Conservation (phyloP, 768 basidiomycete genomes). For the Rhodotorula taiwanensis region DNA sequence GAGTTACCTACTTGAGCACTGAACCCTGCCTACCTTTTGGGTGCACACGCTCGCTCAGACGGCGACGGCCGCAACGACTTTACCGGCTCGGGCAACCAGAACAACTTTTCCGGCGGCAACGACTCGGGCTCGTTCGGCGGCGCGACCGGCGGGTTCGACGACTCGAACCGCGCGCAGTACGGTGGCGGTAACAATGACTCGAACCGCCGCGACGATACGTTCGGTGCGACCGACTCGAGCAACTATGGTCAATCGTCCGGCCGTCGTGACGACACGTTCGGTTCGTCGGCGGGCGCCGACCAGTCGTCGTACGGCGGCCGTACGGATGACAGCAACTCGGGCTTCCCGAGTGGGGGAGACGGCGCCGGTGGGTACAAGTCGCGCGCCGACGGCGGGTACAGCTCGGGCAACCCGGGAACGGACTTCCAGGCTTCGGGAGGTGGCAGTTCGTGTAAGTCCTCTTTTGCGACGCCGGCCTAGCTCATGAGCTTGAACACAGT, state of each 20-base stretch:
- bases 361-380: neutral
- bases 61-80: neutral
- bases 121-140: conserved; percentile 3
- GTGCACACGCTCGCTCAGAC: neutral
- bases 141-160: conserved; percentile 1
- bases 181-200: neutral
- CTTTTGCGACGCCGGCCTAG: neutral
- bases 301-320: too few species aligned
- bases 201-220: neutral
- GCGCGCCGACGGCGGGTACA: neutral
- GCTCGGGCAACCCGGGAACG: neutral
- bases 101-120: neutral
- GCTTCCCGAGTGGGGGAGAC: too few species aligned
- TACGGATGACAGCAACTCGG: too few species aligned
- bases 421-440: conserved; percentile 3
- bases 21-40: neutral
- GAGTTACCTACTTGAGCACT: neutral
- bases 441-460: neutral
- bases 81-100: neutral
- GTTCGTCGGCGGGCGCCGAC: too few species aligned
- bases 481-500: too few species aligned
- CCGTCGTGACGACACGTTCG: neutral
- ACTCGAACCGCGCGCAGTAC: conserved; percentile 1
- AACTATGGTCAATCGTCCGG: neutral
- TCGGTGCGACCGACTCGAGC: neutral